Evolutionary conservation across 768 basidiomycete genomes (phyloP), one percentile per base, ranked within the genome.

Genomic region (Suillus brevipes): DNA sequence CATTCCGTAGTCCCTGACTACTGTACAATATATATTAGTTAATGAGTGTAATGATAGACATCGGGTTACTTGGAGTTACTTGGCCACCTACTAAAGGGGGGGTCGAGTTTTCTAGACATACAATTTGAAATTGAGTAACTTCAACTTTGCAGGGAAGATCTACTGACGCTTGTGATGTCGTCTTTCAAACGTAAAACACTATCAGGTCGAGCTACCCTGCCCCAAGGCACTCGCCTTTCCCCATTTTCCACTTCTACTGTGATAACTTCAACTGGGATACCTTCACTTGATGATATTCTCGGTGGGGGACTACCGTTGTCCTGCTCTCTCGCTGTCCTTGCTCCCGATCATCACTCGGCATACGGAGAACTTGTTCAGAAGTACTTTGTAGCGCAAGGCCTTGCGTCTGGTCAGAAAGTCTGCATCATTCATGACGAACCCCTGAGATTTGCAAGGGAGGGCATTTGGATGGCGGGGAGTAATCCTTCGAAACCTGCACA

Each of bases 231-330:
- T 50, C 86, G 85, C 42, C 62, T 80, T 40, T 90, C 85, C 18
- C 82, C 88, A 7, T 81, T 83, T 37, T 86, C 89, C 5, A 74
- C 81, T 43, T 79, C 83, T 23, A 89, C 85, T 0, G 71, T 82
- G 63, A 78, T 90, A 65, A 87, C 85, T 8, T 96, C 96, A 1
- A 93, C 93, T 6, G 97, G 97, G 2, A 87, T 99, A 10, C 89
- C 94, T 34, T 95, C 95, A 14, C 82, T 99, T 25, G 97, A 99
- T 76, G 97, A 99, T 74, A 86, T 99, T 66, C 87, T 99, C 45
- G 95, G 95, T 62, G 95, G 94, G 36, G 95, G 95, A 20, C 76
- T 97, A 42, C 95, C 97, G 14, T 83, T 96, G 63, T 89, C 91
- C 2, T 90, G 90, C 66, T 85, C 85, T 16, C 77, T 93, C 60